These are phyloP conservation scores for Phytophthora boehmeriae DNA, from an alignment of 352 stramenopile genomes.

Conservation along the genomic window DNA sequence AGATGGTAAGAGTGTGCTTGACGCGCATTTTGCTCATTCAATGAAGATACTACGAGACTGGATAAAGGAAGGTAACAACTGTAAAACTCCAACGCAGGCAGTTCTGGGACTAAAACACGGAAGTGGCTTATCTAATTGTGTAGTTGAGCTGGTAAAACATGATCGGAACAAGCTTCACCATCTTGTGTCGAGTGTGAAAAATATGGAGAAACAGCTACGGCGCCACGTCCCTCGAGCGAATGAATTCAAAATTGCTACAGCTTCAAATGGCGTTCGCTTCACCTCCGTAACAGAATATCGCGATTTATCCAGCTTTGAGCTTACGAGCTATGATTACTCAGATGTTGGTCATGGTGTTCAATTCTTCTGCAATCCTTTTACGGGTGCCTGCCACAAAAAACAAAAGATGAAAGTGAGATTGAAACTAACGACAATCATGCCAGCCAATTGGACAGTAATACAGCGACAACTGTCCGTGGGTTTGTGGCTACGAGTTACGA, in stretches of 20 bases:
- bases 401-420: not conserved
- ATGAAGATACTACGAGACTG: slow-evolving; percentile 19
- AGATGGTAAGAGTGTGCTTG: slow-evolving; percentile 30
- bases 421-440: not conserved
- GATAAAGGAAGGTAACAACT: slow-evolving; percentile 23
- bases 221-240: not conserved
- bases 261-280: not conserved
- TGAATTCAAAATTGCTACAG: not conserved
- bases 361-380: not conserved
- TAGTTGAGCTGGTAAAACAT: slow-evolving; percentile 33
- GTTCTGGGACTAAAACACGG: slow-evolving; percentile 25
- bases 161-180: slow-evolving; percentile 9
- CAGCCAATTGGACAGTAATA: too few species aligned
- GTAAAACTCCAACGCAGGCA: slow-evolving; percentile 22
- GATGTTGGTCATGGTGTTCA: not conserved
- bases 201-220: not conserved
- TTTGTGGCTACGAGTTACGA: too few species aligned
- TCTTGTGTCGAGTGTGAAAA: slow-evolving; percentile 4
- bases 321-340: not conserved
- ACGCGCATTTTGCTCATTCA: slow-evolving; percentile 31
- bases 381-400: too few species aligned
- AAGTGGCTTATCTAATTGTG: slow-evolving; percentile 27
- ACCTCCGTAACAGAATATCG: not conserved
- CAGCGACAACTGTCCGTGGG: too few species aligned
- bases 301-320: too few species aligned